These are phyloP conservation scores for Russula foetens DNA, from an alignment of 768 basidiomycete species.

Conservation along the genomic window DNA sequence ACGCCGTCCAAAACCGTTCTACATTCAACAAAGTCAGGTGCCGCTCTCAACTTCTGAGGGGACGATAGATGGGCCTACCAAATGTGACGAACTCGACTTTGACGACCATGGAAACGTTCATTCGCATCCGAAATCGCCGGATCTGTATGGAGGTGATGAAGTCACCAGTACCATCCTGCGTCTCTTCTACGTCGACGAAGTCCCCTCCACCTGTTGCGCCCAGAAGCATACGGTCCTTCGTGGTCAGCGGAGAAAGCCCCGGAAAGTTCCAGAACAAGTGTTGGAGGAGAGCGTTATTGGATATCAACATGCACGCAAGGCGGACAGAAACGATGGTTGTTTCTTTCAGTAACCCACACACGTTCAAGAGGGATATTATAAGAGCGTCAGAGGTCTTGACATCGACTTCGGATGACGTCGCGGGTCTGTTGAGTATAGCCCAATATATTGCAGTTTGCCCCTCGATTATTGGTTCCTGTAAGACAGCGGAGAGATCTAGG, in stretches of 20 bases:
- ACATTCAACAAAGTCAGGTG: not conserved
- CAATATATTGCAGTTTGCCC: constrained; percentile 62
- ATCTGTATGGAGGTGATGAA: constrained; percentile 48
- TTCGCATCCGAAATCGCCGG: constrained; percentile 57
- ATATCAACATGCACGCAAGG: constrained; percentile 55
- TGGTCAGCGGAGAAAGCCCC: constrained; percentile 44
- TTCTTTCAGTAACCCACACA: constrained; percentile 32
- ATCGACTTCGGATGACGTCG: constrained; percentile 7
- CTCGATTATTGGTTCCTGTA: constrained; percentile 59
- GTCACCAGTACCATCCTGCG: constrained; percentile 30
- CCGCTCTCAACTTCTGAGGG: not conserved
- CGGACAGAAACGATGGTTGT: constrained; percentile 38
- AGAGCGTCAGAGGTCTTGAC: constrained; percentile 22
- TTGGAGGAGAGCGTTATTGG: constrained; percentile 54
- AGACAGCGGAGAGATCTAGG: constrained; percentile 42
- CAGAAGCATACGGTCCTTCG: constrained; percentile 41
- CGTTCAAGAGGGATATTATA: constrained; percentile 43
- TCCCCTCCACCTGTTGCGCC: constrained; percentile 38
- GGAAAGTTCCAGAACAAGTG: constrained; percentile 40
- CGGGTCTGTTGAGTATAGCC: constrained; percentile 52
- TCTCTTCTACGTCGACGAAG: constrained; percentile 41
- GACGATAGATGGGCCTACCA: constrained; percentile 27
- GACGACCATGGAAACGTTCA: constrained; percentile 52
- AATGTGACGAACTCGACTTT: constrained; percentile 58
- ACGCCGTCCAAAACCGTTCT: constrained; percentile 54